Evolutionary conservation across 2,329 filamentous ascomycete genomes (phyloP), one percentile per base, ranked within the genome.

Genomic region (Talaromyces amestolkiae): DNA sequence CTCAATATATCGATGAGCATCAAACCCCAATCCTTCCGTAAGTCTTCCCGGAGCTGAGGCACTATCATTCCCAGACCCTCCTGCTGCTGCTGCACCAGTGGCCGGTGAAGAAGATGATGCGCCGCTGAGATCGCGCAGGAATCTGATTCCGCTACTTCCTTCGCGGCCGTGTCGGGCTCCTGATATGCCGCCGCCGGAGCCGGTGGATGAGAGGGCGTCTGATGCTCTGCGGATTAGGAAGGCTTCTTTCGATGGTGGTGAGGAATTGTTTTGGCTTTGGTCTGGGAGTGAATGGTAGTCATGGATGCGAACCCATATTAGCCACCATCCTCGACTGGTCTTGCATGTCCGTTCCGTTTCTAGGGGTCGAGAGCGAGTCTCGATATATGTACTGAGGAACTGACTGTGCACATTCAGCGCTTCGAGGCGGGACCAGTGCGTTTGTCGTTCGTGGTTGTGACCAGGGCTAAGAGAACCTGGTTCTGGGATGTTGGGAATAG

Each of bases 241-340:
- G 1, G 80, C 81, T 72, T 82, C 80, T 43, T 77, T 78, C 7
- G 61, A 58, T 3, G 43, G 41, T 58, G 31, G 61, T 66, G 17
- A 64, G 58, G 35, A 13, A 0, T 54, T 63, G 62, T 22, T 13
- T 61, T 58, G 54, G 22, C 39, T 24, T 31, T 31, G 13, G n/a
- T 58, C 22, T 41, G 17, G 65, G 11, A 15, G 65, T 13, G 10
- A 9, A 31, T 19, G 8, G 62, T 35, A n/a, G 65, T 67, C 60
- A 5, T 78, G 78, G 35, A 88, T 74, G 9, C 85, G 81, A 74
- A 89, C 83, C 87, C 87, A 89, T 24, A 88, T 83, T 2, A 89
- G 81, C 87, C 87, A 89, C 87, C 87, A 89, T 7, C 85, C 85
- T n/a, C 87, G 82, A 51, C 77, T 82, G 0, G 87, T 89, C 74